These are phyloP conservation scores for Haematococcus sp. DNA, from an alignment of 139 green algal species.

Conservation along the genomic window DNA sequence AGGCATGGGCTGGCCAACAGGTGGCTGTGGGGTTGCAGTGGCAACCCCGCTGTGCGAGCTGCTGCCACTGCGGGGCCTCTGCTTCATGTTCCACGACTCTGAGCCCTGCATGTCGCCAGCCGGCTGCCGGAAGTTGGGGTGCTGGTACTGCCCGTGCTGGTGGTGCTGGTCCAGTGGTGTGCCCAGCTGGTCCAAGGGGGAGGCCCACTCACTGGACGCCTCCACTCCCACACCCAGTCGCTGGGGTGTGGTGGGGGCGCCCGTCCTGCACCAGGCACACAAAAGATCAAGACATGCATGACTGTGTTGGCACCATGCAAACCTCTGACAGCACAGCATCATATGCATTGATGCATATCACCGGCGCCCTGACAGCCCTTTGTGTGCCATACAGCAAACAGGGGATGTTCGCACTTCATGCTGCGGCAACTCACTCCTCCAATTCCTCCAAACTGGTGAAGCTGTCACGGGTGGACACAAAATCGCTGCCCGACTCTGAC, in stretches of 20 bases:
- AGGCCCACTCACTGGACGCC: slow-evolving; percentile 1
- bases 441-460: slow-evolving; percentile 47
- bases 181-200: slow-evolving; percentile 12
- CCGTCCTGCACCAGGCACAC: slow-evolving; percentile 1
- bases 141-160: neutral
- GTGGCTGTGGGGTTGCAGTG: neutral
- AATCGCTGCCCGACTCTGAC: slow-evolving; percentile 46
- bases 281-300: too few relatives aligned
- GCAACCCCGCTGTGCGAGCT: neutral
- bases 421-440: slow-evolving; percentile 6
- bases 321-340: too few relatives aligned
- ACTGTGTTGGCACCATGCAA: too few relatives aligned
- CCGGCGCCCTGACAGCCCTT: neutral
- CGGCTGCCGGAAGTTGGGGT: neutral
- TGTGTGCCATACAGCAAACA: neutral
- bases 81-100: too few relatives aligned
- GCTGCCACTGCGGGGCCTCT: neutral
- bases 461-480: slow-evolving; percentile 50
- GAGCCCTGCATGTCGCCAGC: too few relatives aligned
- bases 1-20: too few relatives aligned
- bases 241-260: neutral
- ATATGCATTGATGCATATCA: too few relatives aligned
- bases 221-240: neutral
- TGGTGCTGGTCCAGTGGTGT: neutral
- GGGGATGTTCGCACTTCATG: too few relatives aligned